Conservation (phyloP, 106 monocot genomes). For the Apostasia shenzhenica region DNA sequence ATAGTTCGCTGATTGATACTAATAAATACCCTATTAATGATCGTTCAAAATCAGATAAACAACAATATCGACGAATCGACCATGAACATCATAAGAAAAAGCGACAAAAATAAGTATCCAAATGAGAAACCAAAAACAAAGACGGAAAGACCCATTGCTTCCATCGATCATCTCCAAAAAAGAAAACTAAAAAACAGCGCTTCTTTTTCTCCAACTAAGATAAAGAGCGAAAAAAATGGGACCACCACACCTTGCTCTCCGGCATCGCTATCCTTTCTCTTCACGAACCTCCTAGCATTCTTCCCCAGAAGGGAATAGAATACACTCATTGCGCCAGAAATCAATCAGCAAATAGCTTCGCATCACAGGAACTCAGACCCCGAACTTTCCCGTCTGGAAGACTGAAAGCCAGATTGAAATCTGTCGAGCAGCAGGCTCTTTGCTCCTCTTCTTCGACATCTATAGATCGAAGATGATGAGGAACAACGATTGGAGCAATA, state of each 20-base stretch:
- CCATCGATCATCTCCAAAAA: not conserved
- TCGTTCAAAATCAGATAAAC: not conserved
- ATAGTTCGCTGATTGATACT: not conserved
- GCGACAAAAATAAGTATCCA: not conserved
- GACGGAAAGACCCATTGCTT: not conserved
- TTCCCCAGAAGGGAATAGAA: slow-evolving; percentile 26
- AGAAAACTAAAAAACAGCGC: not conserved
- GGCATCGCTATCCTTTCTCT: slow-evolving; percentile 63
- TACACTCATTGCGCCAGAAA: slow-evolving; percentile 23
- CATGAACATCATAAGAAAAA: not conserved
- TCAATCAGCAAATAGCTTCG: not conserved
- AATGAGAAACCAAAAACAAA: not conserved
- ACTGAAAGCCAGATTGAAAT: too few relatives aligned
- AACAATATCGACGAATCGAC: not conserved
- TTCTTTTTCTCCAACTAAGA: not conserved
- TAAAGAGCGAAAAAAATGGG: not conserved
- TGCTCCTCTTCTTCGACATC: too few relatives aligned
- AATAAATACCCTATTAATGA: too few relatives aligned
- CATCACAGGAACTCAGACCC: not conserved
- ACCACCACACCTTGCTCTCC: slow-evolving; percentile 33
- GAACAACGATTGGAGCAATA: too few relatives aligned
- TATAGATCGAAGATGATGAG: too few relatives aligned
- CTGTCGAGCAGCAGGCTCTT: too few relatives aligned
- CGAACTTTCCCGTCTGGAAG: too few relatives aligned
- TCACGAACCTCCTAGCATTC: slow-evolving; percentile 34